Percentiles rank a stretch among this genome's conserved stretches.
phyloP scores from a whole-genome alignment of 2,329 filamentous ascomycete species.

The Calonectria pseudoturangicola region DNA sequence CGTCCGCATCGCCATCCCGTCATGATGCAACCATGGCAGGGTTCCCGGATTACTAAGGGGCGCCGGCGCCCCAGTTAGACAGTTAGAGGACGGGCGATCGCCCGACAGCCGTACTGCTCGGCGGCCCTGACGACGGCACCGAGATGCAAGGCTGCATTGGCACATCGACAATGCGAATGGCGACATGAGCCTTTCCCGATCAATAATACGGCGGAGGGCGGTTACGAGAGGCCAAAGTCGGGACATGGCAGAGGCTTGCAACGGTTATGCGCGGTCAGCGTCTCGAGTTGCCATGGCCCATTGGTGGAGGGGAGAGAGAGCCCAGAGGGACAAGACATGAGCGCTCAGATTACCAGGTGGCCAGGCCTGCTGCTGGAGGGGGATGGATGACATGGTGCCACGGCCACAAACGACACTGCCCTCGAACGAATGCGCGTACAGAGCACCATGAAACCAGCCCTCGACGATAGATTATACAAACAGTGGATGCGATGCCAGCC shows the following conservation, averaged over 20 bases:
- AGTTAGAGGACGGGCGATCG: slow-evolving; percentile 51
- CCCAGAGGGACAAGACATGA: neutral
- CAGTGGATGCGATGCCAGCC: slow-evolving; percentile 13
- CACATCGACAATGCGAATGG: slow-evolving; percentile 7
- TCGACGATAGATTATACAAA: slow-evolving; percentile 10
- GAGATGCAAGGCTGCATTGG: slow-evolving; percentile 42
- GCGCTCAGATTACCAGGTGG: slow-evolving; percentile 1
- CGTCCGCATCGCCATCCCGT: slow-evolving; percentile 7
- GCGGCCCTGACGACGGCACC: slow-evolving; percentile 40
- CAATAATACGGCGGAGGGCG: neutral
- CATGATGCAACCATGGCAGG: slow-evolving; percentile 12
- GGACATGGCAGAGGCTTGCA: neutral
- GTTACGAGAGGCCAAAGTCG: neutral
- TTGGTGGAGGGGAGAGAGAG: neutral
- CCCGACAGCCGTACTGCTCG: slow-evolving; percentile 52
- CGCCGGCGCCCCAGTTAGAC: slow-evolving; percentile 23
- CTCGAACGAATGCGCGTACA: slow-evolving; percentile 23
- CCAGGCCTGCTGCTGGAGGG: neutral
- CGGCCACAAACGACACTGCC: neutral
- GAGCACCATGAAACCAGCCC: slow-evolving; percentile 2
- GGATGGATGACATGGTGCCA: slow-evolving; percentile 15
- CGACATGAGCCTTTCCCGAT: slow-evolving; percentile 17
- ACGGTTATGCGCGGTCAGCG: neutral
- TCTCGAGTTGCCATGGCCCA: neutral
- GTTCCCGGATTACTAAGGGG: slow-evolving; percentile 27